Evolutionary conservation across 2,329 filamentous ascomycete species (phyloP), one percentile per base, ranked within the genome.

Genomic region (Pestalotiopsis sp.): DNA sequence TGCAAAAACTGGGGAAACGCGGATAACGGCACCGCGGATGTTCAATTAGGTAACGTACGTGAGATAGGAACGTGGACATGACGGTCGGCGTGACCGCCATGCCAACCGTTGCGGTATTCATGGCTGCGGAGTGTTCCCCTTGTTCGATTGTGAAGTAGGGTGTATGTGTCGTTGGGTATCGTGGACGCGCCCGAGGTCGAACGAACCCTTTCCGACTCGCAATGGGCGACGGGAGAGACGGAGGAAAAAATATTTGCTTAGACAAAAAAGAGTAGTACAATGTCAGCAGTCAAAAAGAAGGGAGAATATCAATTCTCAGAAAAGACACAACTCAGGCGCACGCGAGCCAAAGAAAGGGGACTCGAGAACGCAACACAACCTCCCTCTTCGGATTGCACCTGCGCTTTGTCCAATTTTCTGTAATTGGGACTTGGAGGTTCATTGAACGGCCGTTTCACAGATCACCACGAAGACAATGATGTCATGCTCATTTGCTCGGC

Each of bases 31-130:
- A 25, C 20, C 7, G 63, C 57, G 36, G 36, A 56, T 65, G 59
- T 17, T 23, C 66, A 14, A 39, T 17, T 45, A 56, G 23, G 23
- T 17, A 58, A 83, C 90, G 74, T 86, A 95, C 93, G 86, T 98
- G 96, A 69, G 91, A 91, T 74, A 98, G 85, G 71, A 95, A 91
- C 14, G 95, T 98, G 73, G 93, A 91, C 68, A 98, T 87, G 61
- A 97, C 92, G 3, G 93, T 94, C 13, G 96, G 95, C 71, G 94
- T 94, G 67, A 98, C 92, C 64, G 94, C 94, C 72, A 93, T 87
- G 68, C 91, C 90, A 70, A 98, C 91, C 14, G 92, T 90, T 52
- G 95, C 87, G 20, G 94, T 97, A 81, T 83, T 84, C 84, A 86
- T 87, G 71, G 61, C 68, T 66, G 69, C 62, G n/a, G 60, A 20